These are phyloP conservation scores for Colletotrichum costaricense DNA, from an alignment of 2,329 filamentous ascomycete species.

Conservation along the genomic window DNA sequence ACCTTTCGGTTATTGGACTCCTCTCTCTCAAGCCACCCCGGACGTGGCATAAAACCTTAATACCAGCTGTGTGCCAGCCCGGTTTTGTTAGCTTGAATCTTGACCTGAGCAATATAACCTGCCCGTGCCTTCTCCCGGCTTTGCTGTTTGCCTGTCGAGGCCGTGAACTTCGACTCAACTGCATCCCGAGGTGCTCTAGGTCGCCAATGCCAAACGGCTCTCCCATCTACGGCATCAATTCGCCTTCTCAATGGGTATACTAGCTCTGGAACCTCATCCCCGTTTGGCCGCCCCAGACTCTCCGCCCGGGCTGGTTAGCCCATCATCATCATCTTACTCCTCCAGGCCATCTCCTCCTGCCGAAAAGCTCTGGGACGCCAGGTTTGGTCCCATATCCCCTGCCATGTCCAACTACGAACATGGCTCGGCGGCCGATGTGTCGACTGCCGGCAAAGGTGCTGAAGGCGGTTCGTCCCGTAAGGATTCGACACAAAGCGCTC, in stretches of 20 bases:
- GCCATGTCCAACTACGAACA: conserved; percentile 71
- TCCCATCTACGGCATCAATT: conserved; percentile 6
- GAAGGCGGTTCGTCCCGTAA: conserved; percentile 51
- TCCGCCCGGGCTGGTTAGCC: conserved; percentile 65
- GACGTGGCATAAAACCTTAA: conserved; percentile 25
- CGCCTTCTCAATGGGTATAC: conserved; percentile 65
- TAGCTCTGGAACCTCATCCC: conserved; percentile 62
- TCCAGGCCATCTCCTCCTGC: conserved; percentile 55
- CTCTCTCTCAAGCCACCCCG: conserved; percentile 19
- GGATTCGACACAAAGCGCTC: conserved; percentile 44
- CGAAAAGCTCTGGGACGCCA: conserved; percentile 56
- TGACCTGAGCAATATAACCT: not conserved
- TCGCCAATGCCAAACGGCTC: conserved; percentile 22
- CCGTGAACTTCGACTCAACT: not conserved
- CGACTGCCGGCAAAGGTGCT: conserved; percentile 49
- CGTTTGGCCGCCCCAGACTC: conserved; percentile 64
- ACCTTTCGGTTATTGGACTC: not conserved
- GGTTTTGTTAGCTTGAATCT: not conserved
- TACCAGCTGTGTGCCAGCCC: conserved; percentile 16
- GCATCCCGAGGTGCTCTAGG: not conserved
- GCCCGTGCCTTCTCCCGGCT: not conserved
- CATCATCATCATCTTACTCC: conserved; percentile 59
- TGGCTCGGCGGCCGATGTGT: conserved; percentile 55
- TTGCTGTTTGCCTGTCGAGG: not conserved
- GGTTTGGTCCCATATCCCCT: conserved; percentile 57